These are phyloP conservation scores for Tolypocladium nubicola DNA, from an alignment of 2,329 filamentous ascomycete genomes.

Conservation along the genomic window DNA sequence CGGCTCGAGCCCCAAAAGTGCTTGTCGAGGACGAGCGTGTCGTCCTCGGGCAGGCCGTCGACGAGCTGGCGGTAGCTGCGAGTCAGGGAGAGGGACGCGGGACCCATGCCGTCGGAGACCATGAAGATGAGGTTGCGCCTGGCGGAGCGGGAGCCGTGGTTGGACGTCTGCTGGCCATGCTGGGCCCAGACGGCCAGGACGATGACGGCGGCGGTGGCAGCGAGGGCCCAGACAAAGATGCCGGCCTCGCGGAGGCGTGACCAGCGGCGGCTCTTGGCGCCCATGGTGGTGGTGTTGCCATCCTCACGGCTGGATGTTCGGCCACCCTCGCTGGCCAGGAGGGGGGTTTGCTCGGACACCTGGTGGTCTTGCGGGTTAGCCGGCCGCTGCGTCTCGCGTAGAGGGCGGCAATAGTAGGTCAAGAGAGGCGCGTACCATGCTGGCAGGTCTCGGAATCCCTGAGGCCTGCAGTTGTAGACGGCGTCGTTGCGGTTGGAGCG, in stretches of 20 bases:
- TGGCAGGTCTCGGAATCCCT: neutral
- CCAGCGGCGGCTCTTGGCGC: conserved; percentile 14
- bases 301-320: conserved; percentile 11
- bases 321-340: conserved; percentile 23
- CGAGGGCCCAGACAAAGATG: conserved; percentile 71
- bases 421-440: neutral
- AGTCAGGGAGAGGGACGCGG: conserved; percentile 78
- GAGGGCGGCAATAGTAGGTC: neutral
- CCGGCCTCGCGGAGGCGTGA: conserved; percentile 56
- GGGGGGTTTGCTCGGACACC: conserved; percentile 31
- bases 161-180: conserved; percentile 49
- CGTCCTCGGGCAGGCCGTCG: conserved; percentile 59
- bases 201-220: conserved; percentile 70
- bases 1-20: conserved; percentile 86
- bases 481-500: neutral
- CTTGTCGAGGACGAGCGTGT: conserved; percentile 71
- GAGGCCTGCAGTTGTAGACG: neutral
- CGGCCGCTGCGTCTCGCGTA: neutral
- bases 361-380: conserved; percentile 8
- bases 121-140: conserved; percentile 97
- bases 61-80: conserved; percentile 75
- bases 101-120: conserved; percentile 98
- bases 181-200: conserved; percentile 69
- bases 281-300: conserved; percentile 1
- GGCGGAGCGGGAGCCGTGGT: conserved; percentile 30